These are phyloP conservation scores for Setaria viridis DNA, from an alignment of 202 grass and related monocot species.

Conservation along the genomic window DNA sequence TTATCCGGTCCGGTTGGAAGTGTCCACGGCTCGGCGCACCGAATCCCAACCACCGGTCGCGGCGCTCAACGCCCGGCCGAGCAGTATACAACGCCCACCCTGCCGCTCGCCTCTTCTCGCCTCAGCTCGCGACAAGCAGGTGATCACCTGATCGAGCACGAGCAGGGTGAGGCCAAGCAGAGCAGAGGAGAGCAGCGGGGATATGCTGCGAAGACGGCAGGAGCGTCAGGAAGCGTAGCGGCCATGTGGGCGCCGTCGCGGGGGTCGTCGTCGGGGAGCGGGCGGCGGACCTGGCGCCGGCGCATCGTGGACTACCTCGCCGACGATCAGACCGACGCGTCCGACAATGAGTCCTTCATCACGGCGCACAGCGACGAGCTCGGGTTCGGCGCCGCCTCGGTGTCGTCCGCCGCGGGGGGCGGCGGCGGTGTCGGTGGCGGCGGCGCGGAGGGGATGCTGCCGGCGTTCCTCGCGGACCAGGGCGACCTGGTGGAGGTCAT, in stretches of 20 bases:
- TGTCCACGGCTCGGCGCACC: slow-evolving; percentile 37
- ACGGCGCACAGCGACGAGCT: slow-evolving; percentile 55
- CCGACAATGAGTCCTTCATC: slow-evolving; percentile 78
- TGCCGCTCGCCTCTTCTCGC: neutral
- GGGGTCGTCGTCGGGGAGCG: slow-evolving; percentile 54
- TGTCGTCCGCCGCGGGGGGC: neutral
- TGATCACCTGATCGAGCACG: neutral
- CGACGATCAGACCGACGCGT: slow-evolving; percentile 72
- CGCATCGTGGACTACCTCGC: slow-evolving; percentile 80
- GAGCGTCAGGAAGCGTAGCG: neutral
- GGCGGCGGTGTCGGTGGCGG: neutral
- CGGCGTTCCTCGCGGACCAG: slow-evolving; percentile 88
- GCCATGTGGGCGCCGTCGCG: slow-evolving; percentile 79
- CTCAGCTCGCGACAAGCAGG: neutral
- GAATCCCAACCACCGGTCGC: slow-evolving; percentile 51
- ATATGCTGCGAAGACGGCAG: neutral
- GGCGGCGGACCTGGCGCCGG: slow-evolving; percentile 59
- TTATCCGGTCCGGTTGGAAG: slow-evolving; percentile 29
- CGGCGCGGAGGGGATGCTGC: slow-evolving; percentile 56
- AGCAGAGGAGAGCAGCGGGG: neutral
- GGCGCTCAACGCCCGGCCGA: neutral
- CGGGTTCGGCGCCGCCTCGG: too few species aligned
- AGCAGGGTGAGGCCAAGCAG: neutral
- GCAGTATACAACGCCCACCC: slow-evolving; percentile 39
- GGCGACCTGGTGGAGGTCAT: slow-evolving; percentile 96